Percentiles rank a stretch among this genome's conserved stretches.
phyloP scores from a whole-genome alignment of 2,329 filamentous ascomycete species.

The Phoma herbarum region DNA sequence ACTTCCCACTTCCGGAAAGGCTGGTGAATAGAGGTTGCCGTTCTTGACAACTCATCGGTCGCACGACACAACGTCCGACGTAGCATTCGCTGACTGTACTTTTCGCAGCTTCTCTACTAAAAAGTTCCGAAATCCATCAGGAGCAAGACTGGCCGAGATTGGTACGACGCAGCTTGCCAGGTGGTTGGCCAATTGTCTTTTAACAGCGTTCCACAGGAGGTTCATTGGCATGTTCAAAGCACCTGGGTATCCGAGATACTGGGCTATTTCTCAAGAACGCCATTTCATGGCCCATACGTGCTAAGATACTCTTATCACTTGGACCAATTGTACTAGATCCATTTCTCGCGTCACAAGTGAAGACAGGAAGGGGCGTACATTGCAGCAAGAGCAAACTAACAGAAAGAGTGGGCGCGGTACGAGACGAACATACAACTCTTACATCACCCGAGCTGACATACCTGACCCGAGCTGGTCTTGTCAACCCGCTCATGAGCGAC shows the following conservation, averaged over 20 bases:
- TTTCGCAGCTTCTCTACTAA: neutral
- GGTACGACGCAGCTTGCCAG: too few species aligned
- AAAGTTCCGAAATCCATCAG: neutral
- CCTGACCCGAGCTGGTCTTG: too few species aligned
- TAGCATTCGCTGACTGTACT: neutral
- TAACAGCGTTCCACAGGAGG: too few species aligned
- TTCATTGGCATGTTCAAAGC: too few species aligned
- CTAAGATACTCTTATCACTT: neutral
- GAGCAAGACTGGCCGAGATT: neutral
- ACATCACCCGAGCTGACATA: neutral
- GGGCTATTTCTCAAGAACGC: too few species aligned
- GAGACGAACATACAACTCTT: neutral
- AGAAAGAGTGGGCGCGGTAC: neutral
- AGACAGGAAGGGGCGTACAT: neutral
- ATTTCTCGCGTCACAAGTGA: too few species aligned
- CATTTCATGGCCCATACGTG: neutral
- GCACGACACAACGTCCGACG: neutral
- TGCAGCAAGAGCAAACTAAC: neutral
- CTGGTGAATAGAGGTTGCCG: constrained; percentile 1
- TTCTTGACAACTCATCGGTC: neutral
- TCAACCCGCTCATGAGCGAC: too few species aligned
- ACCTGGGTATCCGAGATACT: too few species aligned
- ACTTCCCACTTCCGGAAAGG: neutral
- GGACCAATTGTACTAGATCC: too few species aligned
- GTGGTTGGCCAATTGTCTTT: too few species aligned